Evolutionary conservation across 208 protist genomes (phyloP).

Genomic region (Trypanosoma conorhini): DNA sequence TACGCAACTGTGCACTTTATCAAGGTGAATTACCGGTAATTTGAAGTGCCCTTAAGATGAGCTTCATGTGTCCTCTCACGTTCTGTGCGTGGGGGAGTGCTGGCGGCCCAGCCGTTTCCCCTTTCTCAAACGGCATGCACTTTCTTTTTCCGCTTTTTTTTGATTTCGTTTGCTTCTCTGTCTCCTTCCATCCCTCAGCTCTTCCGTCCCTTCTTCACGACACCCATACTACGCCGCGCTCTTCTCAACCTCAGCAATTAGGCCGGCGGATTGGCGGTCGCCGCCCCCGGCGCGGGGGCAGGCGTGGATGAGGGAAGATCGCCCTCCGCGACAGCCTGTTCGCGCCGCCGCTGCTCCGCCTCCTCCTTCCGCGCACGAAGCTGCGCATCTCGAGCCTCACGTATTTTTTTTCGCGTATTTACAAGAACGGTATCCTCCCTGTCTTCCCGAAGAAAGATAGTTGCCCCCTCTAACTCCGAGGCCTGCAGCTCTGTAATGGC

Average conservation of each 20-base stretch:
- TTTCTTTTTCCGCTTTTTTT: not conserved
- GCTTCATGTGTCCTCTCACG: not conserved
- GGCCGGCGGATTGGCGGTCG: not conserved
- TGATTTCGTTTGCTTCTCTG: not conserved
- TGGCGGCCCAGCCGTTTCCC: not conserved
- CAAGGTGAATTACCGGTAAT: conserved; percentile 12
- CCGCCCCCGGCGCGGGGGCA: not conserved
- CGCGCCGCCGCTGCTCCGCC: conserved; percentile 47
- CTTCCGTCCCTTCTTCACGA: not conserved
- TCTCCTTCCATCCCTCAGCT: not conserved
- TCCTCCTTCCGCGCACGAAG: conserved; percentile 80
- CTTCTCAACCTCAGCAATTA: not conserved
- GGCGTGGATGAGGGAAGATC: conserved; percentile 27
- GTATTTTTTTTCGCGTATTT: conserved; percentile 80
- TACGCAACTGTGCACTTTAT: not conserved
- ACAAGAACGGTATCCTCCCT: conserved; percentile 86
- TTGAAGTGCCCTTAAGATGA: conserved; percentile 2
- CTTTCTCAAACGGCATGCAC: not conserved
- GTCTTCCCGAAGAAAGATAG: conserved; percentile 84
- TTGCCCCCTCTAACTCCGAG: conserved; percentile 83
- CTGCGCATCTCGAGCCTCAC: conserved; percentile 76
- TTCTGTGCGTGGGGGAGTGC: not conserved
- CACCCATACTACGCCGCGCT: not conserved
- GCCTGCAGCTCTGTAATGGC: conserved; percentile 87
- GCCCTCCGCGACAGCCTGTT: conserved; percentile 53